These are phyloP conservation scores for Colletotrichum simmondsii DNA, from an alignment of 2,329 filamentous ascomycete species.

Conservation along the genomic window DNA sequence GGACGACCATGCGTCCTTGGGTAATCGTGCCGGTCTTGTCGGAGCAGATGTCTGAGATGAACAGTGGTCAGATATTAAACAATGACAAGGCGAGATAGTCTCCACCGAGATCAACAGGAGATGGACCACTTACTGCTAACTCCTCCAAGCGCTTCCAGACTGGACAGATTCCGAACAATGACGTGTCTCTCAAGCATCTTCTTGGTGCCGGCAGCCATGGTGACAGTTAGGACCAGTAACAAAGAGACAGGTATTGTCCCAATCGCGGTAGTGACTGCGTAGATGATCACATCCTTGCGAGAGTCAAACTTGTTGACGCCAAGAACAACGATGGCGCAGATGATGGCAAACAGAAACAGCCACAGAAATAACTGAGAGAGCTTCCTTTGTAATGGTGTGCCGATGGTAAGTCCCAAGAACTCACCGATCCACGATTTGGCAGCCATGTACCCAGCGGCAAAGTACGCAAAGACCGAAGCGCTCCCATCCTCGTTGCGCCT, in stretches of 20 bases:
- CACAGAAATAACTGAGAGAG: slow-evolving; percentile 72
- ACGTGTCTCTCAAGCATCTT: slow-evolving; percentile 58
- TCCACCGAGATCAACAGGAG: too few species aligned
- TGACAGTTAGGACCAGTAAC: slow-evolving; percentile 75
- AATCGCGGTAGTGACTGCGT: slow-evolving; percentile 68
- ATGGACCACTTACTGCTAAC: slow-evolving; percentile 41
- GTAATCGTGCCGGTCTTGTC: slow-evolving; percentile 39
- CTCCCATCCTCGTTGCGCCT: slow-evolving; percentile 44
- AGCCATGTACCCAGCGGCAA: slow-evolving; percentile 46
- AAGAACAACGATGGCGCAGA: slow-evolving; percentile 74
- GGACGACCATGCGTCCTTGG: slow-evolving; percentile 30
- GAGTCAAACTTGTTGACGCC: slow-evolving; percentile 65
- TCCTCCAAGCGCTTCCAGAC: slow-evolving; percentile 55
- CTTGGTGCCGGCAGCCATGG: slow-evolving; percentile 70
- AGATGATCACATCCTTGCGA: slow-evolving; percentile 69
- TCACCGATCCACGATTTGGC: slow-evolving; percentile 57
- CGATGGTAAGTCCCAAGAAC: slow-evolving; percentile 72
- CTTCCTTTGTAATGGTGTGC: slow-evolving; percentile 75
- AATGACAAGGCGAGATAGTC: too few species aligned
- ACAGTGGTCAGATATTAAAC: too few species aligned
- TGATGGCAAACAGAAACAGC: slow-evolving; percentile 70
- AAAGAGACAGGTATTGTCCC: slow-evolving; percentile 72
- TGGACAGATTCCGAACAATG: slow-evolving; percentile 64
- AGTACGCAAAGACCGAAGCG: too few species aligned
- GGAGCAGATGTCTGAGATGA: slow-evolving; percentile 47